phyloP scores from a whole-genome alignment of 2,329 filamentous ascomycete species.

The Thelonectria rubi region DNA sequence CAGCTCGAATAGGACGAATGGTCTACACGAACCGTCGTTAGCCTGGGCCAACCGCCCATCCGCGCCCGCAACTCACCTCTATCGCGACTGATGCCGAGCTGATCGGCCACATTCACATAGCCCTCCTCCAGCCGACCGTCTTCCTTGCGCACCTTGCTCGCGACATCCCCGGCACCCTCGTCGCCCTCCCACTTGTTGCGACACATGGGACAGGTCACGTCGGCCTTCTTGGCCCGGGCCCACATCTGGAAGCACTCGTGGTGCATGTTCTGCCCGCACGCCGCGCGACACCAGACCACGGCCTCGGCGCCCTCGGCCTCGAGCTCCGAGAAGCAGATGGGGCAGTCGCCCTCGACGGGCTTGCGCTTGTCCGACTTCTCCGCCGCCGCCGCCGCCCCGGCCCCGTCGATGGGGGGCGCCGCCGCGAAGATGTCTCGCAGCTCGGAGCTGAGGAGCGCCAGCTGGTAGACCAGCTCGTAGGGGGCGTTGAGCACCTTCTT shows the following conservation, averaged over 20 bases:
- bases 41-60: not conserved
- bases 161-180: conserved; percentile 38
- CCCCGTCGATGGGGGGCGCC: conserved; percentile 58
- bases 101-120: conserved; percentile 68
- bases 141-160: conserved; percentile 55
- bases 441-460: conserved; percentile 67
- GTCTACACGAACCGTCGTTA: conserved; percentile 22
- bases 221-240: conserved; percentile 55
- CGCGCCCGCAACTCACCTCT: conserved; percentile 54
- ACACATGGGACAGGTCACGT: conserved; percentile 69
- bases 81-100: conserved; percentile 64
- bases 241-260: conserved; percentile 63
- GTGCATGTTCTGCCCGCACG: conserved; percentile 66
- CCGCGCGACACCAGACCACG: conserved; percentile 60
- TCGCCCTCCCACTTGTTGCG: conserved; percentile 65
- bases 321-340: conserved; percentile 65
- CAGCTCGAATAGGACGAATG: conserved; percentile 28
- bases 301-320: conserved; percentile 47
- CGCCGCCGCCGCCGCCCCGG: conserved; percentile 43
- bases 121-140: conserved; percentile 58
- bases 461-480: conserved; percentile 66
- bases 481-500: conserved; percentile 67
- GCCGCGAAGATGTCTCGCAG: conserved; percentile 65
- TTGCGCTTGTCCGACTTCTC: conserved; percentile 53
- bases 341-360: conserved; percentile 62